Percentiles rank a stretch among this genome's conserved stretches.
Evolutionary conservation across 2,329 filamentous ascomycete genomes (phyloP).

Genomic region (Epichloe glyceriae): DNA sequence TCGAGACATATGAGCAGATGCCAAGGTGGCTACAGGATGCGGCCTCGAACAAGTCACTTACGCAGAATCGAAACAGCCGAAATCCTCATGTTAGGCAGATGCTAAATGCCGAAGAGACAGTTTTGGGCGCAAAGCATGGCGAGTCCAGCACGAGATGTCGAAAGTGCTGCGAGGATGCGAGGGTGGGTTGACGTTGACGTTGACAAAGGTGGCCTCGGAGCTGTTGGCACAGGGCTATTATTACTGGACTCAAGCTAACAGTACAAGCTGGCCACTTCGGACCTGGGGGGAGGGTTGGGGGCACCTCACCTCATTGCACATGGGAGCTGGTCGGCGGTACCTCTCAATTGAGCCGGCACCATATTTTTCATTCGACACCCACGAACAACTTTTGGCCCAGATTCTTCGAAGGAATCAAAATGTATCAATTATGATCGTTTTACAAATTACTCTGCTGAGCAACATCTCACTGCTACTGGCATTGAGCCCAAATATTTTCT

Average conservation of each 20-base stretch:
- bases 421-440: too few relatives aligned
- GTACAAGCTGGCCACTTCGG: constrained; percentile 10
- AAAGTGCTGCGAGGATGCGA: background rate
- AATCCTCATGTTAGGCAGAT: constrained; percentile 27
- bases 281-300: too few relatives aligned
- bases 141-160: constrained; percentile 1
- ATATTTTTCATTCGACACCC: too few relatives aligned
- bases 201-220: background rate
- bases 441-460: too few relatives aligned
- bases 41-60: constrained; percentile 17
- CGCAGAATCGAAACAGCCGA: constrained; percentile 28
- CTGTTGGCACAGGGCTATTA: background rate
- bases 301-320: too few relatives aligned
- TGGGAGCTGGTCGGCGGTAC: too few relatives aligned
- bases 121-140: constrained; percentile 18
- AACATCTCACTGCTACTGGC: background rate
- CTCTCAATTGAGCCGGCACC: too few relatives aligned
- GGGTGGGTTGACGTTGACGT: background rate
- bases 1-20: constrained; percentile 12
- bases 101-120: constrained; percentile 18
- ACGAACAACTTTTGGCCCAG: too few relatives aligned
- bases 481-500: background rate
- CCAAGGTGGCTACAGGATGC: constrained; percentile 1
- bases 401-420: too few relatives aligned
- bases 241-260: background rate